Base-by-base conservation (phyloP, 2,329 filamentous ascomycete species). In the Diaporthe eres region DNA sequence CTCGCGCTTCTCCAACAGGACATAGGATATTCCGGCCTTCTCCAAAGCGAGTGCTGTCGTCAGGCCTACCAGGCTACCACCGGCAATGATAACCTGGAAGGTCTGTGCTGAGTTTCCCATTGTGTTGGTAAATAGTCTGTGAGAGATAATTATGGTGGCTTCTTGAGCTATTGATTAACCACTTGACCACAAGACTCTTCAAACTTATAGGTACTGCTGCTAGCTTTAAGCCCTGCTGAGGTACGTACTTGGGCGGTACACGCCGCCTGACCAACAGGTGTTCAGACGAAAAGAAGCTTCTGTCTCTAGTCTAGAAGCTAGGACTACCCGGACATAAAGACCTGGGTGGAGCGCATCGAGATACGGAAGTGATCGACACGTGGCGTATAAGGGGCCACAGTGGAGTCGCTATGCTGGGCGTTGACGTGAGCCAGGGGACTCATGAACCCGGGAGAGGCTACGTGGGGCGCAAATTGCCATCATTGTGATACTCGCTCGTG, bases 1-100 rank as follows among this genome's bases (percentile, higher is more conserved):
- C 25, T 77, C 78, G 10, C 77, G 71, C 53, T 75, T 78, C 70
- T 79, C 78, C 53, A 79, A 77, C 25, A 79, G 42, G n/a, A 78
- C 51, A 55, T 63, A 78, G 51, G 77, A 74, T 37, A 78, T 75
- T 22, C 75, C 77, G 10, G 77, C 77, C 65, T 73, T 58, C 44
- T 79, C 77, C 17, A 79, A 57, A 9, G 77, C 77, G 19, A 74
- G 74, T 31, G 77, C 78, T 39, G 74, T 55, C 25, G 77, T 77
- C 8, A 79, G 72, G 9, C 78, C 78, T 15, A 61, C 74, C 22
- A 79, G 57, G 51, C 77, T 78, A 37, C 77, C 78, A 42, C 77
- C 78, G 10, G 77, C 77, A 55, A 79, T 78, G 55, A 77, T 73
- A 42, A 77, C 75, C 51, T 63, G 60, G 61, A 77, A 77, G 4